Evolutionary conservation across 345 rosid genomes (phyloP), one percentile per base, ranked within the genome.

Genomic region (Stellera chamaejasme): DNA sequence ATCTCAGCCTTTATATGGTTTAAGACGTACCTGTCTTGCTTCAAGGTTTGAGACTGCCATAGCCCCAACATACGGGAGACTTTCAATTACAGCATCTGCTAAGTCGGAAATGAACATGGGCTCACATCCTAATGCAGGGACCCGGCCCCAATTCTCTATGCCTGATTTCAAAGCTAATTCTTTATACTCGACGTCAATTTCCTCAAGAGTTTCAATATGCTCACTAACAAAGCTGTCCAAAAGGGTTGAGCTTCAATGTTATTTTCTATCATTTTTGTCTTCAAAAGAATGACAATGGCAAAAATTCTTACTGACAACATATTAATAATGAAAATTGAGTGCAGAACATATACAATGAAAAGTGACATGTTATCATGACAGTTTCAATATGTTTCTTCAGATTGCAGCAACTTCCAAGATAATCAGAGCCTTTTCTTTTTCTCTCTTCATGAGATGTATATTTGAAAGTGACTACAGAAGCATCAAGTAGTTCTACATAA

Each of bases 11-110:
- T 11, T 6, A 55, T 4, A 41, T 15, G 9, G 3, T 50, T 50
- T 27, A 50, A 16, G 7, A 19, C 41, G 15, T 74, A 89, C 99
- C 94, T 89, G 99, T 65, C 97, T 87, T 76, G 99, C 99, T 80
- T 93, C 97, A 55, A 89, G 88, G 75, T 84, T 89, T 54, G 97
- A 93, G 56, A 84, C 92, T 11, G 96, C 99, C 99, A 93, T 87
- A 57, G 97, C 97, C 55, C 97, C 99, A 63, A 89, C 99, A 69
- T 93, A 93, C 1, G 99, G 99, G 46, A 93, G 99, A 69, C 90
- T 82, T 79, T 89, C 97, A 56, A 87, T 79, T 65, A 93, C 94
- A 27, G 99, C 99, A 79, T 93, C 97, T 32, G 99, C 99, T 73
- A 93, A 76, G 76, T 93, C 97, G 45, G 96, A 78, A 74, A 89